Evolutionary conservation across 768 basidiomycete species (phyloP).

Genomic region (Mycena rosella): DNA sequence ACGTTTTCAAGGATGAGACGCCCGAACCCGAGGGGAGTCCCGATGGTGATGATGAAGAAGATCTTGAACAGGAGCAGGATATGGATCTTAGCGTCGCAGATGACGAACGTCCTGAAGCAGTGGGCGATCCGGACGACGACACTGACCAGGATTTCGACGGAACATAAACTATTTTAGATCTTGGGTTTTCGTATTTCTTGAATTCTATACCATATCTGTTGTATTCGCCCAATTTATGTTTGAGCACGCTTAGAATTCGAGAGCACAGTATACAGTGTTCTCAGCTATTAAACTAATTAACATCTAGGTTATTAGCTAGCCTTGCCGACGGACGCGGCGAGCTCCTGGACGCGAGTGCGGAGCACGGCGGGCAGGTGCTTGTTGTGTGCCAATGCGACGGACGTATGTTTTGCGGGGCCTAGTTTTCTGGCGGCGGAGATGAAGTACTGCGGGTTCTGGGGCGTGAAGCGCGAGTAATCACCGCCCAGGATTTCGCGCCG

Average conservation of each 20-base stretch:
- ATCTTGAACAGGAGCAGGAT: neutral
- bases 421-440: slow-evolving; percentile 45
- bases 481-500: slow-evolving; percentile 57
- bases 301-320: neutral
- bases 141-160: slow-evolving; percentile 25
- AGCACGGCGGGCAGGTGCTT: slow-evolving; percentile 55
- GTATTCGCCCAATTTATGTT: slow-evolving; percentile 22
- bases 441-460: slow-evolving; percentile 44
- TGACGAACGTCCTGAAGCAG: neutral
- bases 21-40: slow-evolving; percentile 2
- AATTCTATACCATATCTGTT: slow-evolving; percentile 31
- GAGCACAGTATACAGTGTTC: no score
- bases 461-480: slow-evolving; percentile 64
- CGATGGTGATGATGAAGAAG: slow-evolving; percentile 7
- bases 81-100: slow-evolving; percentile 1
- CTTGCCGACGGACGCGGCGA: slow-evolving; percentile 45
- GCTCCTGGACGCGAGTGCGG: slow-evolving; percentile 54
- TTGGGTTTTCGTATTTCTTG: slow-evolving; percentile 31
- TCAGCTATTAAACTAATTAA: no score
- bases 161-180: slow-evolving; percentile 31
- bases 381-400: slow-evolving; percentile 56
- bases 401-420: slow-evolving; percentile 59
- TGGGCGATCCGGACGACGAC: slow-evolving; percentile 2
- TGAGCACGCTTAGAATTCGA: no score
- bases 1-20: slow-evolving; percentile 3